Conservation (phyloP, 495 filamentous ascomycete species). For the Aeminium ludgeri region DNA sequence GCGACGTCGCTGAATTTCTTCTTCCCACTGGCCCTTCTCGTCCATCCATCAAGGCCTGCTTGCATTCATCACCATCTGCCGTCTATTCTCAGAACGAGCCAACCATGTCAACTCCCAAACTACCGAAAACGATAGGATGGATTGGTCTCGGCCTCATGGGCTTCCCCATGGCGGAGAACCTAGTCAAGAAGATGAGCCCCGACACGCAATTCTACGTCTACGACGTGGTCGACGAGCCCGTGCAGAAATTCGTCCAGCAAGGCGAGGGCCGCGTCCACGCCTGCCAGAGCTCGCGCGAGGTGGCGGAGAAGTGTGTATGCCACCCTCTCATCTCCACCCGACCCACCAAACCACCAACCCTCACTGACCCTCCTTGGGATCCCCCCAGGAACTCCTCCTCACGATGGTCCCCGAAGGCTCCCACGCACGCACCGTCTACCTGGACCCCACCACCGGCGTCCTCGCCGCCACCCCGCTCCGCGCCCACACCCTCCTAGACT, state of each 20-base stretch:
- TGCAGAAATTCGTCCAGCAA: constrained; percentile 23
- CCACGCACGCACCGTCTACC: constrained; percentile 26
- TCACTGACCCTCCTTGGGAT: background rate
- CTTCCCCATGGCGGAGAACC: constrained; percentile 28
- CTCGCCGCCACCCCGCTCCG: constrained; percentile 20
- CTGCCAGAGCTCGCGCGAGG: constrained; percentile 24
- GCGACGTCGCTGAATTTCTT: constrained; percentile 1
- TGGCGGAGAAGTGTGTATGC: constrained; percentile 29
- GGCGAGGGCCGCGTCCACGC: constrained; percentile 18
- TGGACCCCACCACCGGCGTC: constrained; percentile 24
- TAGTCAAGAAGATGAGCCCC: constrained; percentile 25
- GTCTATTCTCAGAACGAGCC: constrained; percentile 4
- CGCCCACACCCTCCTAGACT: constrained; percentile 28
- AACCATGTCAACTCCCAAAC: no score
- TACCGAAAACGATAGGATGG: constrained; percentile 25
- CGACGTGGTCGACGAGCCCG: constrained; percentile 23
- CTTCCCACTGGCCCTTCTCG: no score
- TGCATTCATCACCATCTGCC: background rate
- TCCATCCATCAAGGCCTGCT: no score
- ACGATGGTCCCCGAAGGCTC: constrained; percentile 27
- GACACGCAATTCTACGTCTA: constrained; percentile 24
- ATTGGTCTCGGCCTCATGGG: constrained; percentile 36
- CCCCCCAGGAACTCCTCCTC: constrained; percentile 20
- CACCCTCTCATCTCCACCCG: background rate
- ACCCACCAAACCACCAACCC: background rate